These are phyloP conservation scores for Cutaneotrichosporon sp. DNA, from an alignment of 1,284 basidiomycete species.

Conservation along the genomic window DNA sequence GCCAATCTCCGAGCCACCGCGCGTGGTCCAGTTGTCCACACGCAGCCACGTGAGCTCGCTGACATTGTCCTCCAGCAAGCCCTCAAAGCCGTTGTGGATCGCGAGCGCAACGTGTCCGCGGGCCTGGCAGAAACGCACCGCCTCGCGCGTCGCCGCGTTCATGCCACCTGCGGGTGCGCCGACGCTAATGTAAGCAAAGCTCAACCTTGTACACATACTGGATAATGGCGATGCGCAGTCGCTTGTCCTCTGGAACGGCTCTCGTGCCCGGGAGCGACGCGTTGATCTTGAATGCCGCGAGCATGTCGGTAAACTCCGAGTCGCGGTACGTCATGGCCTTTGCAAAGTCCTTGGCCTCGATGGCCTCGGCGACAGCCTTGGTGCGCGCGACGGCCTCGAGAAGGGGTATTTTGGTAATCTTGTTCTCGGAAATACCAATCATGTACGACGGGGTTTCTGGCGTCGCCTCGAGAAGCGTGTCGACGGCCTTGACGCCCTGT, in stretches of 20 bases:
- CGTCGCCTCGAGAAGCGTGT: conserved; percentile 80
- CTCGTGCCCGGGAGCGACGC: conserved; percentile 61
- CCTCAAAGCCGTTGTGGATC: conserved; percentile 92
- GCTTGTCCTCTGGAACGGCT: conserved; percentile 61
- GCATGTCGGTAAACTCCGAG: conserved; percentile 81
- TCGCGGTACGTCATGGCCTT: conserved; percentile 85
- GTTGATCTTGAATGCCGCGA: conserved; percentile 75
- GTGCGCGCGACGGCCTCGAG: conserved; percentile 91
- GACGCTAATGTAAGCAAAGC: conserved; percentile 54
- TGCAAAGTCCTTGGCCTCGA: conserved; percentile 75
- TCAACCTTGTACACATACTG: conserved; percentile 58
- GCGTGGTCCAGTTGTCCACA: conserved; percentile 92
- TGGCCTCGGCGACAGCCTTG: conserved; percentile 74
- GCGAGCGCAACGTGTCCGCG: conserved; percentile 87
- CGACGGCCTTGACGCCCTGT: conserved; percentile 89
- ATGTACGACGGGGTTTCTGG: conserved; percentile 93
- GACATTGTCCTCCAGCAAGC: conserved; percentile 83
- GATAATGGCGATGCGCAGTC: conserved; percentile 83
- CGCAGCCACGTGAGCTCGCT: conserved; percentile 89
- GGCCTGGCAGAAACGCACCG: conserved; percentile 85
- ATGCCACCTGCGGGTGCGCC: conserved; percentile 97
- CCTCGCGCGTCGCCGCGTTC: conserved; percentile 94
- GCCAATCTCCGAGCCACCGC: conserved; percentile 96
- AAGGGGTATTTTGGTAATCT: conserved; percentile 84
- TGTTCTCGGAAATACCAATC: conserved; percentile 94